Evolutionary conservation across 2,329 filamentous ascomycete genomes (phyloP).

Genomic region (Aschersonia sp.): DNA sequence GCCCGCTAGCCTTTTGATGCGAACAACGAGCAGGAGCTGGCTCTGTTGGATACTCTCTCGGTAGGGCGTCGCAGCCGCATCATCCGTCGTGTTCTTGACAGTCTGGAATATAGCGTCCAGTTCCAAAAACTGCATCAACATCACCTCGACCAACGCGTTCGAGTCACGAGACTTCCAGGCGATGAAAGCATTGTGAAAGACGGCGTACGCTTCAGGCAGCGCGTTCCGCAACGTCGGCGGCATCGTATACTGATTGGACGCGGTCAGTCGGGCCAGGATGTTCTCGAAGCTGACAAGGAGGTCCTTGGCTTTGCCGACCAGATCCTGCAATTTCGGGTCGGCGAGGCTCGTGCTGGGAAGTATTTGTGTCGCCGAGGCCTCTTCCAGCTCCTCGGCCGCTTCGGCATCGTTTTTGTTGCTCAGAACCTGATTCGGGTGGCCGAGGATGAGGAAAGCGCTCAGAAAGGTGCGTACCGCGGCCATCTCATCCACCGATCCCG

Average conservation of each 20-base stretch:
- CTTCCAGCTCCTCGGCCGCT: conserved; percentile 38
- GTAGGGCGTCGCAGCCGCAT: conserved; percentile 62
- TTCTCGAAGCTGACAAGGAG: conserved; percentile 66
- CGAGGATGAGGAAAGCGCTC: conserved; percentile 66
- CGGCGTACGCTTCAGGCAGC: conserved; percentile 55
- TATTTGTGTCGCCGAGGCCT: conserved; percentile 13
- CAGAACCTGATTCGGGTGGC: conserved; percentile 64
- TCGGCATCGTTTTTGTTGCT: conserved; percentile 52
- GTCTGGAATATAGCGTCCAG: conserved; percentile 73
- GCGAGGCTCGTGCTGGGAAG: conserved; percentile 31
- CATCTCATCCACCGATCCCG: conserved; percentile 51
- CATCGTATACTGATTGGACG: conserved; percentile 51
- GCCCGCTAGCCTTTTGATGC: conserved; percentile 66
- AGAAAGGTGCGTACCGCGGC: conserved; percentile 62
- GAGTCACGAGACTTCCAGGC: conserved; percentile 75
- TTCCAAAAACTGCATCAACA: conserved; percentile 77
- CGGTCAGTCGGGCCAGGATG: conserved; percentile 49
- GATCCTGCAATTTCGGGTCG: conserved; percentile 51
- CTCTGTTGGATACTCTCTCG: conserved; percentile 68
- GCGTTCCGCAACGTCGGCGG: conserved; percentile 46
- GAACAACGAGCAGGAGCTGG: conserved; percentile 62
- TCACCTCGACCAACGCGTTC: conserved; percentile 62
- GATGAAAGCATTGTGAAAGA: conserved; percentile 66
- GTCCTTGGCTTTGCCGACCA: conserved; percentile 66
- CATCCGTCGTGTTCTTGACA: conserved; percentile 63